These are phyloP conservation scores for Talaromyces funiculosus DNA, from an alignment of 2,329 filamentous ascomycete genomes.

Conservation along the genomic window DNA sequence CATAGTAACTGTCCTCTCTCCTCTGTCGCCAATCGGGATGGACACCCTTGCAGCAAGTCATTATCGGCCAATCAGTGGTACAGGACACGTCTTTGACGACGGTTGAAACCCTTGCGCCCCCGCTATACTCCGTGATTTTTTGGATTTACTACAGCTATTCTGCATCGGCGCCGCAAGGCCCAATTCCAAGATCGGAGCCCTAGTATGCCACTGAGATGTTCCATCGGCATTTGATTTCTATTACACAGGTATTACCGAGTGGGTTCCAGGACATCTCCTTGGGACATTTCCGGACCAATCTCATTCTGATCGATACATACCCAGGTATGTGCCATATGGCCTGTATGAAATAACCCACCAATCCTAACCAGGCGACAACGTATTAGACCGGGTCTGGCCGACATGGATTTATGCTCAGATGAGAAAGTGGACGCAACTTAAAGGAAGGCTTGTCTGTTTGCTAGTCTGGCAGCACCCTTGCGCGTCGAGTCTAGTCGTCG, in stretches of 20 bases:
- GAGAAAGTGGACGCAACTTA: slow-evolving; percentile 1
- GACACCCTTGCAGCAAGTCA: background rate
- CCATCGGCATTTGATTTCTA: background rate
- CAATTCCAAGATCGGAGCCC: background rate
- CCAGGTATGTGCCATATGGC: background rate
- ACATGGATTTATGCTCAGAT: background rate
- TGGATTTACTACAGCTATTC: no score
- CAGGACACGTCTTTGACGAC: background rate
- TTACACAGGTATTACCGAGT: background rate
- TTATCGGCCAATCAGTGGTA: background rate
- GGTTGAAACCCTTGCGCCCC: background rate
- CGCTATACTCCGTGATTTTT: background rate
- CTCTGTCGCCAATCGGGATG: background rate
- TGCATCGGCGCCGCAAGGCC: background rate
- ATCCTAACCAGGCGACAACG: background rate
- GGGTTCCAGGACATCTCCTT: background rate
- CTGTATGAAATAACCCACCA: background rate
- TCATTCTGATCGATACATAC: background rate
- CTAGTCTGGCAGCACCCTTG: background rate
- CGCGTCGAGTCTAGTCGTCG: background rate
- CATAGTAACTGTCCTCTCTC: background rate
- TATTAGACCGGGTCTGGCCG: background rate
- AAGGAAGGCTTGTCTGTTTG: background rate
- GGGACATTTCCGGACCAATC: background rate
- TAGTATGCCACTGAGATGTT: background rate